These are phyloP conservation scores for Alternaria sp. DNA, from an alignment of 2,329 filamentous ascomycete species.

Conservation along the genomic window DNA sequence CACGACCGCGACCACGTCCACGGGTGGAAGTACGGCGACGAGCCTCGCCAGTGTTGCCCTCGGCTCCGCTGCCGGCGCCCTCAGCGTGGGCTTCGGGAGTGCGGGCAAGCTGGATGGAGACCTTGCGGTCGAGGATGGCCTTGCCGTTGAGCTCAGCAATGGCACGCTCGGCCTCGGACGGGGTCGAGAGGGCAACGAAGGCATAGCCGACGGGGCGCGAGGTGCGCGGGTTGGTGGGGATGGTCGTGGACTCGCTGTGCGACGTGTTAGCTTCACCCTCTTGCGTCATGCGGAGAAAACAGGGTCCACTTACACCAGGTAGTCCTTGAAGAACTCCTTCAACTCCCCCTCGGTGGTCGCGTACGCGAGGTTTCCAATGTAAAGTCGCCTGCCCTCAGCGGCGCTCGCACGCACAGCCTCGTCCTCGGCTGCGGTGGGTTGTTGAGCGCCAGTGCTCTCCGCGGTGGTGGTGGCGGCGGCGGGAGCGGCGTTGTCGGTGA, in stretches of 20 bases:
- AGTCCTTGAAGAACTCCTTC: constrained; percentile 99
- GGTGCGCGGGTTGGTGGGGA: constrained; percentile 99
- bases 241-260: constrained; percentile 93
- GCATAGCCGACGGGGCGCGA: constrained; percentile 98
- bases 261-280: constrained; percentile 33
- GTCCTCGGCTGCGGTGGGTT: constrained; percentile 78
- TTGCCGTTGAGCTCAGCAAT: constrained; percentile 93
- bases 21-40: constrained; percentile 64
- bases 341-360: constrained; percentile 99
- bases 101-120: constrained; percentile 97
- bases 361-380: constrained; percentile 99
- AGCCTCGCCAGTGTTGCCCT: constrained; percentile 75
- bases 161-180: constrained; percentile 92
- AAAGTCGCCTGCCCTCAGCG: constrained; percentile 98
- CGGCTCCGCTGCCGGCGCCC: constrained; percentile 75
- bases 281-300: constrained; percentile 27
- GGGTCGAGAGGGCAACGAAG: constrained; percentile 97
- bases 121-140: constrained; percentile 98
- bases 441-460: constrained; percentile 62
- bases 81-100: constrained; percentile 90
- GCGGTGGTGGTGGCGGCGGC: constrained; percentile 43
- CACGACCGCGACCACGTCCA: constrained; percentile 66
- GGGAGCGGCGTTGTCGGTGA: constrained; percentile 60
- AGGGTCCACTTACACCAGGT: constrained; percentile 85
- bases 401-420: constrained; percentile 96